phyloP scores from a whole-genome alignment of 1,284 basidiomycete species.

The Blastosporella zonata region DNA sequence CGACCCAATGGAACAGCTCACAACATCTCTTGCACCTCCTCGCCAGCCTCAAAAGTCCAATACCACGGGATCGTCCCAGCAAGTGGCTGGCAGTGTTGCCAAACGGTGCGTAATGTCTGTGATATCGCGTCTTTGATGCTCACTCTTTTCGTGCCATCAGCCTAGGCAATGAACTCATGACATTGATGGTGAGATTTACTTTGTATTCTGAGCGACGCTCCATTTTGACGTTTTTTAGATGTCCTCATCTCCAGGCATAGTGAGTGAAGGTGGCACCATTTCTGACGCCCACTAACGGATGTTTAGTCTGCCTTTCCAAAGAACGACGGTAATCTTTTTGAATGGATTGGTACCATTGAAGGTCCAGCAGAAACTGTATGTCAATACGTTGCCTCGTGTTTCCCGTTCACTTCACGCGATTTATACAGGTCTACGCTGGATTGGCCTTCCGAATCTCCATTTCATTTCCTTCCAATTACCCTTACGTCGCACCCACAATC shows the following conservation, averaged over 20 bases:
- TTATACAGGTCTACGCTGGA: constrained; percentile 66
- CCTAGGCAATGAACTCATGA: constrained; percentile 79
- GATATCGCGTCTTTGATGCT: constrained; percentile 13
- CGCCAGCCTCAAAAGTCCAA: constrained; percentile 54
- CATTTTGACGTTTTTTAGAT: constrained; percentile 45
- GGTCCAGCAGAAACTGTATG: constrained; percentile 71
- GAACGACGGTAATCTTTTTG: constrained; percentile 76
- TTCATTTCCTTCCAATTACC: constrained; percentile 80
- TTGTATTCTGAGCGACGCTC: neutral
- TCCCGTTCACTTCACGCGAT: constrained; percentile 7
- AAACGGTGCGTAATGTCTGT: constrained; percentile 55
- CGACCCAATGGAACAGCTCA: constrained; percentile 66
- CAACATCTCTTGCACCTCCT: constrained; percentile 59
- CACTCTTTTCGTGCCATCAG: constrained; percentile 32
- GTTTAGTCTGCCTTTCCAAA: constrained; percentile 80
- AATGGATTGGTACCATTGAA: constrained; percentile 83
- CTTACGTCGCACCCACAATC: constrained; percentile 77
- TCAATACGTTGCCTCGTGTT: neutral
- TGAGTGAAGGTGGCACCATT: constrained; percentile 33
- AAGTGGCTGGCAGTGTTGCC: constrained; percentile 70
- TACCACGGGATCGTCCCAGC: constrained; percentile 46
- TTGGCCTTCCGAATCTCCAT: constrained; percentile 79
- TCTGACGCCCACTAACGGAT: constrained; percentile 1
- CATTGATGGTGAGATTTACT: constrained; percentile 62
- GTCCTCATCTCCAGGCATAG: constrained; percentile 82